Evolutionary conservation across 257 asterid genomes (phyloP), one percentile per base, ranked within the genome.

Genomic region (Ilex aquifolium): DNA sequence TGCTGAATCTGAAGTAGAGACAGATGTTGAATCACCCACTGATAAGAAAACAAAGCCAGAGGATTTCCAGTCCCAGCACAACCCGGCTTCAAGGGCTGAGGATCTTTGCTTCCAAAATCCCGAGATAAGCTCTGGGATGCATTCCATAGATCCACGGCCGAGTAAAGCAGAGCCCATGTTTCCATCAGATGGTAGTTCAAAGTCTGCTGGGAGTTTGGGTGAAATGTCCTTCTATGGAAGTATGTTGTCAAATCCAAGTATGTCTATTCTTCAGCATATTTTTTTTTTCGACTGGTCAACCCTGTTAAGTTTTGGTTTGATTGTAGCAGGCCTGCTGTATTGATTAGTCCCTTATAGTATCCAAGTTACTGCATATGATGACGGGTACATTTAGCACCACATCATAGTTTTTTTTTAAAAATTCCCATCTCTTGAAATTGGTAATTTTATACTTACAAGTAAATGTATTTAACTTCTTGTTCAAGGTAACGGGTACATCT

Each of bases 21-120:
- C 96, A 10, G 99, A 90, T 73, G 97, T 88, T 5, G 97, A 93
- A 63, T 93, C 96, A 0, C 86, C 99, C 56, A 84, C 87, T 71
- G 97, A 85, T 12, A 90, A 85, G 82, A 89, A 85, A 69, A 79
- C 95, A 1, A 87, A 80, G 76, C 92, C 94, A 1, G 95, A 85
- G 73, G 97, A 88, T 31, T 69, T 76, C 65, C 91, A 79, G 72
- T 66, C 85, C 72, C 82, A 72, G 32, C 85, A 76, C 15, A 56
- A 77, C 13, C 65, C 80, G 32, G 67, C 68, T 76, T 72, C 96
- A 12, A 74, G 75, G 74, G 21, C 83, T 6, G 84, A 84, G 61
- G 90, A 83, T 71, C 80, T 79, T 61, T 79, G 94, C 74, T 87
- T 75, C 69, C 92, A 83, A 69, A 83, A 72, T 63, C 61, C 86